Conservation (phyloP, 441 rosid species). For the Populus trichocarpa region DNA sequence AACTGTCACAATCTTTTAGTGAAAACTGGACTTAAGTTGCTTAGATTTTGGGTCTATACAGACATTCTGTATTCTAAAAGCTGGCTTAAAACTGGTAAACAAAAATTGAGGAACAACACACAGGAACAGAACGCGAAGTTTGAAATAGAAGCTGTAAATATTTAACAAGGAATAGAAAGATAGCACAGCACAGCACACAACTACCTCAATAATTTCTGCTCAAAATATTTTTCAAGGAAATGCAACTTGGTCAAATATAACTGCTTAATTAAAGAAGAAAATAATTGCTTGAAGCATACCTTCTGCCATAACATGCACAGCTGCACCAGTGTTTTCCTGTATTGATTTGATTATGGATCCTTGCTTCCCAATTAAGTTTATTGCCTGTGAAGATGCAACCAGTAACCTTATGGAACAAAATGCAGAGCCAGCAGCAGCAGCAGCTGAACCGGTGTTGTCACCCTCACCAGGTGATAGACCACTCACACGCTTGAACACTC, state of each 20-base stretch:
- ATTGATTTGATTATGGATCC: conserved; percentile 77
- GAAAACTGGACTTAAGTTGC: neutral
- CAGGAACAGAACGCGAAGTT: neutral
- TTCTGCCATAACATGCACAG: conserved; percentile 69
- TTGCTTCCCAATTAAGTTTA: conserved; percentile 86
- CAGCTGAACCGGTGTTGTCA: conserved; percentile 34
- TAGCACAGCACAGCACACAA: neutral
- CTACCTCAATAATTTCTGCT: neutral
- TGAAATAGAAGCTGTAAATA: neutral
- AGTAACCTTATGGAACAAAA: conserved; percentile 63
- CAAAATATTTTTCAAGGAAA: neutral
- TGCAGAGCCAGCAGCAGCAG: conserved; percentile 35
- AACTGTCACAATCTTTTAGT: neutral
- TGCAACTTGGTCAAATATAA: neutral
- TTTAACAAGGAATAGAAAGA: neutral
- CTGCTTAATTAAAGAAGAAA: neutral
- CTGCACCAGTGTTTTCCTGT: conserved; percentile 72
- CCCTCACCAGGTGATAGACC: conserved; percentile 54
- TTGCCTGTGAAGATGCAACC: conserved; percentile 86
- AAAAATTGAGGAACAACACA: neutral
- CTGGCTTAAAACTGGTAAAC: neutral
- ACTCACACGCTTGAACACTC: conserved; percentile 70
- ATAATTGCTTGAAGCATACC: conserved; percentile 35
- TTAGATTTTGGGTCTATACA: neutral
- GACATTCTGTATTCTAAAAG: neutral